phyloP scores from a whole-genome alignment of 768 basidiomycete species.

The Hygrophoropsis aurantiaca region DNA sequence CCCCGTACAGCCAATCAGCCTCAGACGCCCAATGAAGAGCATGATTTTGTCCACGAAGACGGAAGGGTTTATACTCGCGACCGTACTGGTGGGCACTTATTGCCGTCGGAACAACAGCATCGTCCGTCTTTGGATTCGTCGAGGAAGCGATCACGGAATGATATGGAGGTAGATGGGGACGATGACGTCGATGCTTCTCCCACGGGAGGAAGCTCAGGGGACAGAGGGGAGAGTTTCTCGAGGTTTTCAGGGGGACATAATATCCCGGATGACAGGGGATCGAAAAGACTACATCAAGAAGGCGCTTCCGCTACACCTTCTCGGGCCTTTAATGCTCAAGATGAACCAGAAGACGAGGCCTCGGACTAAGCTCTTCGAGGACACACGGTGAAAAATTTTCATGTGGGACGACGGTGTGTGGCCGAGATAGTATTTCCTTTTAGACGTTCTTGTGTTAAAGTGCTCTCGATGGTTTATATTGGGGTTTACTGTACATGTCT shows the following conservation, averaged over 20 bases:
- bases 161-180: constrained; percentile 63
- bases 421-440: constrained; percentile 16
- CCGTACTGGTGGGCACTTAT: constrained; percentile 32
- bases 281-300: constrained; percentile 61
- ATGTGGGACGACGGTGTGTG: constrained; percentile 1
- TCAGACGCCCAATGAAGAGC: constrained; percentile 39
- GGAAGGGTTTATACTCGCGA: constrained; percentile 44
- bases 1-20: constrained; percentile 50
- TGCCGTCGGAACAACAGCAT: constrained; percentile 38
- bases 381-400: constrained; percentile 19
- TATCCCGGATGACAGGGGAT: constrained; percentile 50
- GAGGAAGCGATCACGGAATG: constrained; percentile 59
- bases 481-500: constrained; percentile 12
- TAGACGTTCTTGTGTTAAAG: constrained; percentile 34
- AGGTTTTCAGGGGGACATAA: constrained; percentile 38
- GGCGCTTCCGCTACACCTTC: constrained; percentile 20
- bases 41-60: constrained; percentile 57
- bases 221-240: constrained; percentile 25
- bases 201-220: constrained; percentile 26
- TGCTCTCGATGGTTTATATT: constrained; percentile 12
- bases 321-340: constrained; percentile 24
- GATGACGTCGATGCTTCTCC: constrained; percentile 42
- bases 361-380: constrained; percentile 30
- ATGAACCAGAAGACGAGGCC: constrained; percentile 31
- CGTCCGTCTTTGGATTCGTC: constrained; percentile 42